phyloP scores from a whole-genome alignment of 345 rosid genomes.

The Pistacia atlantica region DNA sequence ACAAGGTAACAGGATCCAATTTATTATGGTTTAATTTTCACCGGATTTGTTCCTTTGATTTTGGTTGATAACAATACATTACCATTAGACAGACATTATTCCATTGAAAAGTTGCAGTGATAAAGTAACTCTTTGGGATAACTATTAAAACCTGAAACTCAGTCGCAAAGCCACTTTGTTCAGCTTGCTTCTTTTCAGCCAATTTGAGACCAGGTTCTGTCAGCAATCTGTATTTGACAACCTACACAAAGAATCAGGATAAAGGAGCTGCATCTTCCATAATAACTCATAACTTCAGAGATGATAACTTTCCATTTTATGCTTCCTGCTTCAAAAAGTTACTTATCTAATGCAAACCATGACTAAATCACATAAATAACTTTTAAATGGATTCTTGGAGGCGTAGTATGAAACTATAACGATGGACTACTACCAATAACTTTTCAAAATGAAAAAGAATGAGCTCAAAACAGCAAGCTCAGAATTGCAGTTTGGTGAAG shows the following conservation, averaged over 20 bases:
- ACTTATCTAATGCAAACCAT: not conserved
- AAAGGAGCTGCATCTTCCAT: not conserved
- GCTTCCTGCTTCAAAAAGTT: not conserved
- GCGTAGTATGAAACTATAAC: not conserved
- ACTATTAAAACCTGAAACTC: constrained; percentile 26
- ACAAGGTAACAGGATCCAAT: too few relatives aligned
- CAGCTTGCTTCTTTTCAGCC: constrained; percentile 28
- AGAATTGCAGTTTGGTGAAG: not conserved
- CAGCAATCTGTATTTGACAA: constrained; percentile 25
- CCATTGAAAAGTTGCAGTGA: not conserved
- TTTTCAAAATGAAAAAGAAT: not conserved
- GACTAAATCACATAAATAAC: not conserved
- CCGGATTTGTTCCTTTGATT: not conserved
- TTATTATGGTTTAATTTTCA: not conserved
- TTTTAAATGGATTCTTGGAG: not conserved
- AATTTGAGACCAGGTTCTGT: constrained; percentile 18
- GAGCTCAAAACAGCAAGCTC: not conserved
- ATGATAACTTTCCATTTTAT: not conserved
- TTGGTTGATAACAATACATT: not conserved
- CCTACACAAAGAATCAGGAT: constrained; percentile 16
- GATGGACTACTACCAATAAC: not conserved
- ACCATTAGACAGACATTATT: not conserved
- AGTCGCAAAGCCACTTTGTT: constrained; percentile 19
- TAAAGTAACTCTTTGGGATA: not conserved
- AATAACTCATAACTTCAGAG: not conserved